Evolutionary conservation across 805 yeast species (phyloP), one percentile per base, ranked within the genome.

Genomic region (Candida tammaniensis): DNA sequence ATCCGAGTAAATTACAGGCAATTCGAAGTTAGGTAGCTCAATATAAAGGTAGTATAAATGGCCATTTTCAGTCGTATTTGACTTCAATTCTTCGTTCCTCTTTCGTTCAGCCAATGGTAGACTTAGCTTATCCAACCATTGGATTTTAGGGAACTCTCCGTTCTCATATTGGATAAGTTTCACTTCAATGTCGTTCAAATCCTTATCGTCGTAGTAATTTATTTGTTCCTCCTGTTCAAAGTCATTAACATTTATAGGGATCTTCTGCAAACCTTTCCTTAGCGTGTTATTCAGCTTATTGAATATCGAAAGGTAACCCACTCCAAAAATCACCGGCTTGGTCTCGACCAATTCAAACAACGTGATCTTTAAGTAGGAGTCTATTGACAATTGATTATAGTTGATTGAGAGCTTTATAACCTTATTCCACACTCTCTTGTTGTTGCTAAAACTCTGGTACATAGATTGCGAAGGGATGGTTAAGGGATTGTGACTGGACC

Each of bases 351-450:
- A 80, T 43, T 85, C 95, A 76, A 81, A 84, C 2, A 88, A 45
- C 2, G 74, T 68, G 16, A 93, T 64, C 34, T 72, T 72, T 12
- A 89, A 54, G 42, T 68, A 72, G 4, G 93, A 59, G 25, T 75
- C 72, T 23, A 78, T 52, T 2, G 86, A 81, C n/a, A 91, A 55
- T 49, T 87, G 93, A 34, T 74, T 73, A 44, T 84, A 77, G 35
- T 70, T 68, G 2, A 89, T 72, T 1, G 97, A 91, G 30, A 93
- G 55, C 29, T 74, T 71, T 14, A 86, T 57, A 83, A 87, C 82
- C 40, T 78, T 77, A 46, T 82, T 74, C 89, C 93, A 86, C 54
- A 72, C 50, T 72, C 73, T 20, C 31, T 51, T 54, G 31, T 55
- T 60, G 29, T 48, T 51, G 30, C 54, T 44, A 34, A 67, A 66